A percentile compares a stretch with the other conserved stretches of the same genome.
Evolutionary conservation across 2,329 filamentous ascomycete species (phyloP).

Genomic region (Aspergillus hortae): DNA sequence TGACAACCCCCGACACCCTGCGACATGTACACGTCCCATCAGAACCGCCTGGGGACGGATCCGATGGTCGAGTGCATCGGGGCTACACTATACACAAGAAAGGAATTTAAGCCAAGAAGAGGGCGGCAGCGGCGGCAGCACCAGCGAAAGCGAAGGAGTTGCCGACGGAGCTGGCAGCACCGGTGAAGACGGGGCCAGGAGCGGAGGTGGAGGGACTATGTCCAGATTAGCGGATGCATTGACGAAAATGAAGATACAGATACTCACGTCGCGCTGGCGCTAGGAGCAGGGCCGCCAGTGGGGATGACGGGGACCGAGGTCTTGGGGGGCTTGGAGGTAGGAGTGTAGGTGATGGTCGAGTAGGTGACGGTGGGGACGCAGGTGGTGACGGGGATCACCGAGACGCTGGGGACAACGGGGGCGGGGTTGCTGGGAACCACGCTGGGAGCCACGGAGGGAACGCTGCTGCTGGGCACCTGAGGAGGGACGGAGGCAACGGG

Average conservation of each 20-base stretch:
- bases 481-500: constrained; percentile 11
- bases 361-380: constrained; percentile 31
- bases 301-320: constrained; percentile 18
- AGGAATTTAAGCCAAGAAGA: constrained; percentile 32
- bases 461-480: constrained; percentile 10
- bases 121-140: constrained; percentile 27
- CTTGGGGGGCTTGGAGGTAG: constrained; percentile 9
- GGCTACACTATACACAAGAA: constrained; percentile 29
- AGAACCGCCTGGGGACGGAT: constrained; percentile 3
- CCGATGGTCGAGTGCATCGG: constrained; percentile 11
- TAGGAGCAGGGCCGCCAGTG: constrained; percentile 9
- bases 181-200: constrained; percentile 22
- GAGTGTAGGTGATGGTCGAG: constrained; percentile 24
- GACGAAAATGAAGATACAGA: neutral
- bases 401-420: constrained; percentile 13
- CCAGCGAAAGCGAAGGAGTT: constrained; percentile 29
- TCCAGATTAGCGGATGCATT: neutral
- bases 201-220: constrained; percentile 16
- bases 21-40: constrained; percentile 8
- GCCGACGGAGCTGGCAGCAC: constrained; percentile 26
- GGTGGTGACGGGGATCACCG: constrained; percentile 30
- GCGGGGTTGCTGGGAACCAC: constrained; percentile 13
- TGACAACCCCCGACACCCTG: constrained; percentile 12
- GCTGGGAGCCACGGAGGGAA: constrained; percentile 3
- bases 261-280: constrained; percentile 18